Evolutionary conservation across 345 rosid species (phyloP).

Genomic region (Tarenaya hassleriana): DNA sequence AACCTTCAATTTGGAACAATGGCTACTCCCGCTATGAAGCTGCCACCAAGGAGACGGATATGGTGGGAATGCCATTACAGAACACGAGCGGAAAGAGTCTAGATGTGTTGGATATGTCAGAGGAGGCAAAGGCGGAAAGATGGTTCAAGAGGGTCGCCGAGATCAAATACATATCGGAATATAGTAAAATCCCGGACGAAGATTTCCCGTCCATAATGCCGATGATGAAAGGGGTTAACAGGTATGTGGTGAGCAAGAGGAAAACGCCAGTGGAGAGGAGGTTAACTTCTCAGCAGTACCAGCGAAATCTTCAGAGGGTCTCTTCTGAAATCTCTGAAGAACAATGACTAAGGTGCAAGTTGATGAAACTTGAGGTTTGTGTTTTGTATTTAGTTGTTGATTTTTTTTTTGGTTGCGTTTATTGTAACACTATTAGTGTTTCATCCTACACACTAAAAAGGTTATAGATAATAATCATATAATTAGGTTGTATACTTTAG

Average conservation of each 20-base stretch:
- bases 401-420: too few relatives aligned
- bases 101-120: conserved; percentile 93
- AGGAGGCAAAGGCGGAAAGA: conserved; percentile 97
- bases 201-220: conserved; percentile 99
- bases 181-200: conserved; percentile 92
- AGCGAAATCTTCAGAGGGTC: conserved; percentile 48
- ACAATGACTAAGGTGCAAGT: conserved; percentile 20
- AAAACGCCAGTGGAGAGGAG: conserved; percentile 87
- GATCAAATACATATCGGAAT: conserved; percentile 89
- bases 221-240: conserved; percentile 97
- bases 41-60: too few relatives aligned
- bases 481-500: too few relatives aligned
- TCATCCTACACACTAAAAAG: too few relatives aligned
- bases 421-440: too few relatives aligned
- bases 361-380: conserved; percentile 16
- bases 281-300: conserved; percentile 73
- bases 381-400: neutral
- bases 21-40: too few relatives aligned
- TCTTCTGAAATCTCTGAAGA: conserved; percentile 35
- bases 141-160: conserved; percentile 92
- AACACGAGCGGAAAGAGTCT: conserved; percentile 48
- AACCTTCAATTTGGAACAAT: too few relatives aligned
- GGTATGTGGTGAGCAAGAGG: conserved; percentile 94
- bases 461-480: too few relatives aligned
- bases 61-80: too few relatives aligned